Evolutionary conservation across 2,329 filamentous ascomycete genomes (phyloP).

Genomic region (Aspergillus phoenicis): DNA sequence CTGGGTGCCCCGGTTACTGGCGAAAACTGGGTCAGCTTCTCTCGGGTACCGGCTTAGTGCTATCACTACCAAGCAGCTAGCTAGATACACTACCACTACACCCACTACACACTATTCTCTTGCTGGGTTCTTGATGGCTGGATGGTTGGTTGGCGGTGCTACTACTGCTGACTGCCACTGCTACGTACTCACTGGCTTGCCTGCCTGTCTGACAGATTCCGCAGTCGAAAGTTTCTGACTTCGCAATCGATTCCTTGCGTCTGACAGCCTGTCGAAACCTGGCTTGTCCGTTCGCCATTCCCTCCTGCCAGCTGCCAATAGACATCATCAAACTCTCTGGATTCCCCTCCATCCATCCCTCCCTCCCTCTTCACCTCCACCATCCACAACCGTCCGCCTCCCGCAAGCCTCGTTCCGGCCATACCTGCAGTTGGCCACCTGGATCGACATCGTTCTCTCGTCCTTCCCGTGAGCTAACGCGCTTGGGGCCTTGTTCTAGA

Average conservation of each 20-base stretch:
- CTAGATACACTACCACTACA: background rate
- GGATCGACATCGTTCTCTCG: conserved; percentile 13
- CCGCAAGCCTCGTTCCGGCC: conserved; percentile 1
- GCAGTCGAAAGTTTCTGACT: background rate
- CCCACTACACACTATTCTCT: background rate
- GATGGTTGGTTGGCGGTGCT: background rate
- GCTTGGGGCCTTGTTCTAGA: conserved; percentile 26
- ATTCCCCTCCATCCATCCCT: background rate
- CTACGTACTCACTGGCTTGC: too few species aligned
- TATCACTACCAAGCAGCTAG: background rate
- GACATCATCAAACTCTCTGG: too few species aligned
- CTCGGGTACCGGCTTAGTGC: background rate
- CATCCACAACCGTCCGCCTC: conserved; percentile 6
- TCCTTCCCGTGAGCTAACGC: conserved; percentile 12
- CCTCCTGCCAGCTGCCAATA: conserved; percentile 3
- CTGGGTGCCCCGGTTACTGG: conserved; percentile 3
- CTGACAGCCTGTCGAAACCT: conserved; percentile 8
- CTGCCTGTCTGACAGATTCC: background rate
- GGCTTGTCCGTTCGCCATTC: background rate
- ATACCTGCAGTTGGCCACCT: background rate
- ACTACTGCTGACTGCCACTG: too few species aligned
- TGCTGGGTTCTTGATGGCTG: background rate
- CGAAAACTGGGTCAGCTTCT: background rate
- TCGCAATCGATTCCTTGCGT: conserved; percentile 14
- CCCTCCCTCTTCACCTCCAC: background rate